Conservation (phyloP, 805 yeast species). For the Saccharomycopsis javanensis region DNA sequence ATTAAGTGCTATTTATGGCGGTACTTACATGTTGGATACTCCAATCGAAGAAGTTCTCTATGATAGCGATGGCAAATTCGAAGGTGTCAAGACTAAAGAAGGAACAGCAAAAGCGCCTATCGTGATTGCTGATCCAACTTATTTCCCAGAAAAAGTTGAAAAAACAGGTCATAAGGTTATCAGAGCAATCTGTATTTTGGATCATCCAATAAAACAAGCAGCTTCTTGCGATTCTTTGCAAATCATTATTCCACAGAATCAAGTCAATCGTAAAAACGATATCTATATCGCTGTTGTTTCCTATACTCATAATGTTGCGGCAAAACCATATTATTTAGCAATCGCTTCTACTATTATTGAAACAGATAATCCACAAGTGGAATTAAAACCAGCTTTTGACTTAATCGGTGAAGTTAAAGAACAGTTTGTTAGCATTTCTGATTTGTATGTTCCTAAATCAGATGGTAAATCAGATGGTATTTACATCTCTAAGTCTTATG, state of each 20-base stretch:
- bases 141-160: constrained; percentile 77
- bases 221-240: constrained; percentile 81
- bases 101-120: constrained; percentile 88
- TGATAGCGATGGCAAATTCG: constrained; percentile 60
- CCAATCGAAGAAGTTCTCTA: constrained; percentile 86
- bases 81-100: constrained; percentile 84
- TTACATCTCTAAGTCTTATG: constrained; percentile 81
- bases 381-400: constrained; percentile 89
- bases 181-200: constrained; percentile 79
- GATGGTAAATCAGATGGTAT: constrained; percentile 77
- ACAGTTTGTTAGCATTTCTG: constrained; percentile 90
- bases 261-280: constrained; percentile 85
- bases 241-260: constrained; percentile 93
- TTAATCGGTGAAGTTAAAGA: constrained; percentile 66
- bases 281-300: constrained; percentile 89
- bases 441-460: constrained; percentile 73
- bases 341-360: constrained; percentile 91
- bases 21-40: constrained; percentile 95
- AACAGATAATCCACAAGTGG: constrained; percentile 72
- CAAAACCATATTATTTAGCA: constrained; percentile 84
- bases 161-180: constrained; percentile 67
- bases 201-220: constrained; percentile 82
- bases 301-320: constrained; percentile 79
- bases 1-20: constrained; percentile 93
- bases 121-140: constrained; percentile 96